Evolutionary conservation across 805 yeast species (phyloP).

Genomic region (Cyberlindnera maritima): DNA sequence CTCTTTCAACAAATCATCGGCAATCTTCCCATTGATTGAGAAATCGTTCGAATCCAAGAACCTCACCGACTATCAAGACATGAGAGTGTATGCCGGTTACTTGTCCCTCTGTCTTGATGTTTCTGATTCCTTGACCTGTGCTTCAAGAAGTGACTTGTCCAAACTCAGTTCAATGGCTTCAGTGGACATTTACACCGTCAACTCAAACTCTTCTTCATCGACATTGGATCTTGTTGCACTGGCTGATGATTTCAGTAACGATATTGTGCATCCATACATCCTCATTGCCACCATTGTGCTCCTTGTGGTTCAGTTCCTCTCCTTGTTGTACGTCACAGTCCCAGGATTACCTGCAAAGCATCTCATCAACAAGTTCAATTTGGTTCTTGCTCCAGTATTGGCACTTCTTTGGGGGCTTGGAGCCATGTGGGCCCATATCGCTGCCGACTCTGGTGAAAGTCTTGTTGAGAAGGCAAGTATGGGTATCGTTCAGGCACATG

Average conservation of each 20-base stretch:
- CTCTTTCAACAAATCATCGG: constrained; percentile 44
- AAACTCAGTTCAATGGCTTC: constrained; percentile 29
- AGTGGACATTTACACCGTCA: constrained; percentile 34
- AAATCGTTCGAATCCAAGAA: constrained; percentile 34
- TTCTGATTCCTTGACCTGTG: constrained; percentile 35
- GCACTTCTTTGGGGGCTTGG: constrained; percentile 62
- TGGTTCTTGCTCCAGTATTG: constrained; percentile 34
- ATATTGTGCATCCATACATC: constrained; percentile 52
- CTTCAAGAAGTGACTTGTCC: constrained; percentile 30
- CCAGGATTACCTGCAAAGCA: constrained; percentile 48
- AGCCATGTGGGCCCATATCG: constrained; percentile 61
- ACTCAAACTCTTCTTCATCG: constrained; percentile 31
- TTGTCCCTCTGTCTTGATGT: constrained; percentile 52
- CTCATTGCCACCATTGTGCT: constrained; percentile 48
- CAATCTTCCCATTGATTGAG: constrained; percentile 39
- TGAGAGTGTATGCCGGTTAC: constrained; percentile 52
- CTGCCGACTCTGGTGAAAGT: constrained; percentile 42
- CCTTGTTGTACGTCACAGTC: constrained; percentile 41
- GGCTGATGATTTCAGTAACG: constrained; percentile 42
- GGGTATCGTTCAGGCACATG: constrained; percentile 40
- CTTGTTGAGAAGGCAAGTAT: constrained; percentile 50
- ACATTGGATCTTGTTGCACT: constrained; percentile 45
- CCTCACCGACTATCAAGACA: constrained; percentile 34
- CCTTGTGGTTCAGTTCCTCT: constrained; percentile 38
- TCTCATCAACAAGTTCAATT: constrained; percentile 27